phyloP scores from a whole-genome alignment of 2,329 filamentous ascomycete species.

The Fusarium marasasianum region DNA sequence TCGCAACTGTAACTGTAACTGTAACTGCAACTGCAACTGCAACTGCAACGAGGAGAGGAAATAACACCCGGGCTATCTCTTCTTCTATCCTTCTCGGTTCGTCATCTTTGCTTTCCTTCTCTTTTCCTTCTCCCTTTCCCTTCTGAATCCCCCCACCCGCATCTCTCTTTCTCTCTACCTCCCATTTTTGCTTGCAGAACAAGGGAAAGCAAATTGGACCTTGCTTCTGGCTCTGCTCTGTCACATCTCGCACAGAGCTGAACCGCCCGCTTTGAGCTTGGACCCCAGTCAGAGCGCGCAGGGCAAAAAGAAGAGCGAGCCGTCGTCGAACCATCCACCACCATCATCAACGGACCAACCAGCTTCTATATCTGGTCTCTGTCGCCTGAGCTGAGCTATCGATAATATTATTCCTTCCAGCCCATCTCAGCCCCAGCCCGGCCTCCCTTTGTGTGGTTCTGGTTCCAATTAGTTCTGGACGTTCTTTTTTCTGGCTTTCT shows the following conservation, averaged over 20 bases:
- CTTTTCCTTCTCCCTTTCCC: background rate
- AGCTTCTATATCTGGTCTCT: conserved; percentile 17
- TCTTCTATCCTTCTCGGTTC: conserved; percentile 9
- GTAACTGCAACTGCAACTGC: background rate
- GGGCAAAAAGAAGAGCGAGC: conserved; percentile 11
- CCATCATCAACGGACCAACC: conserved; percentile 19
- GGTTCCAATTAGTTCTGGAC: conserved; percentile 11
- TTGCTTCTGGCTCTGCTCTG: conserved; percentile 13
- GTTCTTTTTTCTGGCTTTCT: conserved; percentile 2
- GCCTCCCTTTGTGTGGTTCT: conserved; percentile 4
- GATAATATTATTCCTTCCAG: conserved; percentile 7
- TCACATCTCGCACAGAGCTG: conserved; percentile 36
- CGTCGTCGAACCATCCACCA: conserved; percentile 29
- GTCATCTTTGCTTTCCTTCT: background rate
- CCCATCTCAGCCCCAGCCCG: conserved; percentile 1
- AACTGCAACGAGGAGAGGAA: conserved; percentile 15
- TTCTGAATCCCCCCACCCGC: background rate
- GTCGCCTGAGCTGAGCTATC: conserved; percentile 24
- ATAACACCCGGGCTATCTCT: conserved; percentile 21
- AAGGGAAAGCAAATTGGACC: conserved; percentile 1
- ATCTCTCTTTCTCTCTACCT: background rate
- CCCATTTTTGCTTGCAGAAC: background rate
- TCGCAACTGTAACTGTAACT: background rate
- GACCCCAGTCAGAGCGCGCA: conserved; percentile 30
- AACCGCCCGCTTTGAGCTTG: conserved; percentile 36